Percentiles rank a stretch among this genome's conserved stretches.
Conservation (phyloP, 2,329 filamentous ascomycete species). For the Fusarium albosuccineum region DNA sequence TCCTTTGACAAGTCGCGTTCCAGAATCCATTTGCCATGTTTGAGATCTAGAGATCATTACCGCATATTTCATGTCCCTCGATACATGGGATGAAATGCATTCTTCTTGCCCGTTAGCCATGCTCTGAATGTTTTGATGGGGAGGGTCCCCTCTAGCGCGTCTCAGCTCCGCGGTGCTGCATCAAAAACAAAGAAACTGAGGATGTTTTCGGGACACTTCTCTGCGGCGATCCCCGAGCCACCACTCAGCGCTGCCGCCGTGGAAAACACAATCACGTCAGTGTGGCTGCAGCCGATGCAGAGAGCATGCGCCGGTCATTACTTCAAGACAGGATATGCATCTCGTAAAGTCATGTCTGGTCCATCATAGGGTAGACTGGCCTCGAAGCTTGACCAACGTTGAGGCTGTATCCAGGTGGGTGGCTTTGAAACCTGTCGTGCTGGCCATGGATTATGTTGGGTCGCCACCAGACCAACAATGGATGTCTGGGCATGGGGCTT, state of each 20-base stretch:
- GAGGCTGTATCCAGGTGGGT: too few relatives aligned
- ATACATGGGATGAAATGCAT: not conserved
- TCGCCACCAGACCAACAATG: not conserved
- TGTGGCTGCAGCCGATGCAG: conserved; percentile 15
- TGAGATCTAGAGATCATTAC: conserved; percentile 7
- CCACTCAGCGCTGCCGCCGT: conserved; percentile 2
- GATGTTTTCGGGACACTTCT: conserved; percentile 23
- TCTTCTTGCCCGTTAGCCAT: conserved; percentile 2
- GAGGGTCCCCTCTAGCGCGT: conserved; percentile 24
- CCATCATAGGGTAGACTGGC: not conserved
- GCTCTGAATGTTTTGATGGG: conserved; percentile 38
- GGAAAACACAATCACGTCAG: conserved; percentile 14
- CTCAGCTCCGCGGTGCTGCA: conserved; percentile 34
- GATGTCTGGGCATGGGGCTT: not conserved
- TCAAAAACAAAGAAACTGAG: conserved; percentile 30
- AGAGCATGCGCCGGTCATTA: conserved; percentile 5
- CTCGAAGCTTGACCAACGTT: too few relatives aligned
- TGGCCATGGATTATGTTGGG: not conserved
- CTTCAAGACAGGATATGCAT: not conserved
- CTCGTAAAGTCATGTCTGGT: not conserved
- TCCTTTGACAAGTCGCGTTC: conserved; percentile 35
- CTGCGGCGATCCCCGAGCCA: conserved; percentile 10
- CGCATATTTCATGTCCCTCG: not conserved
- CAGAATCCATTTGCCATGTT: conserved; percentile 28
- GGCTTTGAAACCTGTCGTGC: too few relatives aligned